Evolutionary conservation across 192 early-diverging fungal species (phyloP), one percentile per base, ranked within the genome.

Genomic region (Umbelopsis sp.): DNA sequence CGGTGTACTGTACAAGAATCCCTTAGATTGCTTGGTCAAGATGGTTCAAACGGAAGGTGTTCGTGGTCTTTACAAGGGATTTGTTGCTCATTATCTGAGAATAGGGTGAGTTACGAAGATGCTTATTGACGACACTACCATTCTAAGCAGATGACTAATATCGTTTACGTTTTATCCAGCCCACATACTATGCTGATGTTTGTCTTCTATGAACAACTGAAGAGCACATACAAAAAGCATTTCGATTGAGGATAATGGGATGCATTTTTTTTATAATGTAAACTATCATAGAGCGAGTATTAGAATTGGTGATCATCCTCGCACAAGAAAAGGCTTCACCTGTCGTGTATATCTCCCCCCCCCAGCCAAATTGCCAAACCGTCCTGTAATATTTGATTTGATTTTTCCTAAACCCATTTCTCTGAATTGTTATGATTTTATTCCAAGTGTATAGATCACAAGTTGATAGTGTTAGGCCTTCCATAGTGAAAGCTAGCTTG

Each of bases 131-230:
- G n/a, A n/a, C n/a, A n/a, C n/a, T n/a, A n/a, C n/a, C n/a, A n/a
- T 38, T 45, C 12, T 11, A 52, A 49, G 41, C 17, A 20, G 12
- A 59, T 74, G 41, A 14, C 26, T 59, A 45, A 49, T 54, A 31
- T 26, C n/a, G n/a, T n/a, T n/a, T n/a, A 32, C n/a, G 29, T 4
- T 20, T 71, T 49, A 75, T 47, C 41, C 53, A 90, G 90, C 12
- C 95, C 95, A 36, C 94, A 97, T 66, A 97, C 94, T n/a, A 87
- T 95, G 45, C 82, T 97, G 44, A 96, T 91, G 81, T 91, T 97
- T 83, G 91, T 97, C 20, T 96, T 97, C 79, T 80, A 95, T 74
- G 94, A 94, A 82, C 92, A 94, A 79, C 74, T 89, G 71, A 82
- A 75, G 65, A 74, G 20, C 26, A 22, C 71, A 17, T 80, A 73